Evolutionary conservation across 164 flowering plant genomes (phyloP), one percentile per base, ranked within the genome.

Genomic region (Sextonia rubra): DNA sequence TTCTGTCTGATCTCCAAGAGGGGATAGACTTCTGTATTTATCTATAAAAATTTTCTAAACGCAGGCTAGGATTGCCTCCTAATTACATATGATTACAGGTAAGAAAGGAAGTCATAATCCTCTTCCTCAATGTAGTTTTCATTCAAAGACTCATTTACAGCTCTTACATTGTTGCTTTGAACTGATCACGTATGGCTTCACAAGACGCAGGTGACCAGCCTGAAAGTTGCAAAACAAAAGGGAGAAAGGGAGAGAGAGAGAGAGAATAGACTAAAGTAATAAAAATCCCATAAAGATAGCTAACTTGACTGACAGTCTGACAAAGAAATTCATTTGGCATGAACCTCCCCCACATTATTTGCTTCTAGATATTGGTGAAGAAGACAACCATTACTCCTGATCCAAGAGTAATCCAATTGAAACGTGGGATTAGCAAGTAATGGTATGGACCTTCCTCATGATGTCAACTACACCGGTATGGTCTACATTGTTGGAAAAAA

Each of bases 151-250:
- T 93, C 98, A 84, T 96, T 96, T 66, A 96, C 99, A 66, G 99
- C 97, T 72, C 91, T 78, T 2, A 93, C 92, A 81, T 93, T 93
- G 77, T 91, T 93, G 84, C 99, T 96, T 74, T 96, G 99, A 68
- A 96, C 99, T 17, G 98, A 93, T 84, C 99, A 96, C 93, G 83
- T 96, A 96, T 75, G 99, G 99, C 86, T 93, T 96, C 71, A 96
- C 89, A 77, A 96, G 97, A 77, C 77, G 93, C 70, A 96, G 79
- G 75, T 90, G 88, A 71, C 97, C 99, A 26, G 98, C 99, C 99
- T 96, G 81, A 69, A 79, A 76, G 44, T 68, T 75, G 60, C 18
- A 74, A 68, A 58, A 67, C 48, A 69, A 66, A 74, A n/a, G n/a
- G n/a, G n/a, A n/a, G 9, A 14, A 67, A 24, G 20, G 32, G 17